Evolutionary conservation across 2,329 filamentous ascomycete genomes (phyloP), one percentile per base, ranked within the genome.

Genomic region (Gaeumannomyces tritici): DNA sequence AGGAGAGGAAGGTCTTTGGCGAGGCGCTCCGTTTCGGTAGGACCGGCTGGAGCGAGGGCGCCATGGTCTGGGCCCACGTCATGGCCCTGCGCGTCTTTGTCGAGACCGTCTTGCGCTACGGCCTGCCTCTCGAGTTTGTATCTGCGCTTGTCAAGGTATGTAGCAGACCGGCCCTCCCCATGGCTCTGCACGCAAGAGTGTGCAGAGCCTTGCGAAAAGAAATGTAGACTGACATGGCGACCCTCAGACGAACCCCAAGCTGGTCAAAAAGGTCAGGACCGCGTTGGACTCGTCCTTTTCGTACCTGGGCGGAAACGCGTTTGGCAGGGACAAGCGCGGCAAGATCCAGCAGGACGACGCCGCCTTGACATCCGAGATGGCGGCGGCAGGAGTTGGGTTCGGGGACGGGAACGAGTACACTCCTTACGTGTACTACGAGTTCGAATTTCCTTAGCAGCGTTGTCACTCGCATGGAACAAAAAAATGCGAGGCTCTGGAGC

Each of bases 81-180:
- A 80, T 98, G 70, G 90, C 93, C 8, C 77, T 99, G 70, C 83
- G 95, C 62, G 93, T 98, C 26, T 99, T 98, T 75, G 95, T 99
- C 26, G 95, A 99, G 81, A 96, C 93, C 6, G 95, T 99, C n/a
- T 79, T 99, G 71, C 86, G 95, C 67, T 99, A 99, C 72, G 95
- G 95, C 31, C 76, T 99, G 69, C 95, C 95, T 59, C 77, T 97
- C 66, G 90, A 96, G 69, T 99, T 93, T 75, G 88, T 96, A 59
- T 90, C 89, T 68, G 91, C 88, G 21, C 77, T 97, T 67, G 80
- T 98, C 65, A 88, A 91, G 87, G 93, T 96, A 83, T 68, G 85
- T 72, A 42, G 24, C 28, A 33, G 27, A n/a, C n/a, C 21, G 9
- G 26, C 21, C 18, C 21, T 35, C 11, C 31, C 31, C 31, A 8